Conservation (phyloP, 2,329 filamentous ascomycete genomes). For the Calonectria pseudoreteaudii region DNA sequence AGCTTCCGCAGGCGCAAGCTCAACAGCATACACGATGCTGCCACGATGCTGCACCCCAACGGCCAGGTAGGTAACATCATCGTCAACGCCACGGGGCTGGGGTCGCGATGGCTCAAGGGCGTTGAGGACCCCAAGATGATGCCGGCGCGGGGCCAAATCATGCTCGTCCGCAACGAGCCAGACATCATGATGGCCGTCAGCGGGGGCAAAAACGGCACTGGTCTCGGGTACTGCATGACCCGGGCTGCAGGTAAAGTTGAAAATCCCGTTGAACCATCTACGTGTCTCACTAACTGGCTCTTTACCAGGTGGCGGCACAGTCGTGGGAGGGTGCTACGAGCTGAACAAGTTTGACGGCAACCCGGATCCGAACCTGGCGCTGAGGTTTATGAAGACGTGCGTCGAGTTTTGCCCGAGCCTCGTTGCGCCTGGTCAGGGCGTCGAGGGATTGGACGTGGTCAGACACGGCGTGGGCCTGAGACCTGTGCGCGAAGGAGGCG, state of each 20-base stretch:
- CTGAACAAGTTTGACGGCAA: slow-evolving; percentile 79
- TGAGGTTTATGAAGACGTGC: slow-evolving; percentile 80
- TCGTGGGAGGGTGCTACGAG: slow-evolving; percentile 82
- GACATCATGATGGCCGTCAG: slow-evolving; percentile 44
- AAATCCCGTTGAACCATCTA: neutral
- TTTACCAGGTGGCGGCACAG: slow-evolving; percentile 74
- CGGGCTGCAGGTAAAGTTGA: slow-evolving; percentile 66
- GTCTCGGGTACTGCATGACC: slow-evolving; percentile 78
- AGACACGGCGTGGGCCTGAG: slow-evolving; percentile 83
- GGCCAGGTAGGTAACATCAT: slow-evolving; percentile 64
- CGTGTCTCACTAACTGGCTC: neutral
- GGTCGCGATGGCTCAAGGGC: slow-evolving; percentile 73
- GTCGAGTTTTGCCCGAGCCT: slow-evolving; percentile 67
- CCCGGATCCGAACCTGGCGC: slow-evolving; percentile 77
- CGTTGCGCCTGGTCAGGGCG: slow-evolving; percentile 71
- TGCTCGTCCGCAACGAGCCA: slow-evolving; percentile 77
- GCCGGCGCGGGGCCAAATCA: slow-evolving; percentile 77
- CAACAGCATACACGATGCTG: slow-evolving; percentile 71
- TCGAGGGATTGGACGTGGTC: slow-evolving; percentile 77
- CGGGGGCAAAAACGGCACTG: slow-evolving; percentile 76
- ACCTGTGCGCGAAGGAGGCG: slow-evolving; percentile 76
- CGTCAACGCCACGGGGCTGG: slow-evolving; percentile 78
- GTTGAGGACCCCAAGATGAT: slow-evolving; percentile 73
- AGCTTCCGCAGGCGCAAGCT: slow-evolving; percentile 62
- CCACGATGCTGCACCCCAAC: slow-evolving; percentile 46